Percentiles rank a stretch among this genome's conserved stretches.
phyloP scores from a whole-genome alignment of 495 filamentous ascomycete species.

The Corynascus novoguineensis region DNA sequence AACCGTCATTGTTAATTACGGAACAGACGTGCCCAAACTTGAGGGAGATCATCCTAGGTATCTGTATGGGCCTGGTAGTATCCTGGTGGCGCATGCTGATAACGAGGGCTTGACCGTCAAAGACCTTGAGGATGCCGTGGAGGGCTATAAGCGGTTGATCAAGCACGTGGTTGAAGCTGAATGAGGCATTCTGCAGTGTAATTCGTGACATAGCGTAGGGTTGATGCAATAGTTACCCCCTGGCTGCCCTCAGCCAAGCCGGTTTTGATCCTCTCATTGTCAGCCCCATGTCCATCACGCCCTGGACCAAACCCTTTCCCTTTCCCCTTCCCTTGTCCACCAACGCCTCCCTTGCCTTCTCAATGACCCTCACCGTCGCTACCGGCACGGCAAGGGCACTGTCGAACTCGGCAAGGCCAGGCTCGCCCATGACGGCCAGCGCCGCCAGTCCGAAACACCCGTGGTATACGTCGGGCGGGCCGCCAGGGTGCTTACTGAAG shows the following conservation, averaged over 20 bases:
- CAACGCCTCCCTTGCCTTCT: conserved; percentile 30
- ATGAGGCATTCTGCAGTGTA: neutral
- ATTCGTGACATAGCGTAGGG: neutral
- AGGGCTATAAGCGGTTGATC: conserved; percentile 66
- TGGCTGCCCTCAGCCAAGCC: conserved; percentile 12
- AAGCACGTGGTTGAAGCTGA: conserved; percentile 47
- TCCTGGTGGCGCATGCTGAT: conserved; percentile 82
- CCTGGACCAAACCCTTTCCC: conserved; percentile 10
- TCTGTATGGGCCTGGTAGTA: conserved; percentile 82
- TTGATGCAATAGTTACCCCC: neutral
- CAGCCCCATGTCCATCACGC: conserved; percentile 26
- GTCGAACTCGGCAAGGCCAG: conserved; percentile 58
- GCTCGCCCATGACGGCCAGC: conserved; percentile 60
- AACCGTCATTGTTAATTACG: conserved; percentile 77
- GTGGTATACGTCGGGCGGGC: conserved; percentile 85
- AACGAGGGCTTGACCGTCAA: conserved; percentile 70
- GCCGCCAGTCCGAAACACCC: conserved; percentile 81
- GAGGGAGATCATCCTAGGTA: conserved; percentile 70
- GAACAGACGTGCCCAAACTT: conserved; percentile 82
- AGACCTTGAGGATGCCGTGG: conserved; percentile 63
- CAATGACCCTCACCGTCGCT: conserved; percentile 43
- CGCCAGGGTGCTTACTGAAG: conserved; percentile 77
- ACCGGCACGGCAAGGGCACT: conserved; percentile 60
- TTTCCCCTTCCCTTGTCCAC: conserved; percentile 20
- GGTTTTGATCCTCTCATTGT: conserved; percentile 13